Conservation (phyloP, 352 stramenopile species). For the Phytophthora nicotianae region DNA sequence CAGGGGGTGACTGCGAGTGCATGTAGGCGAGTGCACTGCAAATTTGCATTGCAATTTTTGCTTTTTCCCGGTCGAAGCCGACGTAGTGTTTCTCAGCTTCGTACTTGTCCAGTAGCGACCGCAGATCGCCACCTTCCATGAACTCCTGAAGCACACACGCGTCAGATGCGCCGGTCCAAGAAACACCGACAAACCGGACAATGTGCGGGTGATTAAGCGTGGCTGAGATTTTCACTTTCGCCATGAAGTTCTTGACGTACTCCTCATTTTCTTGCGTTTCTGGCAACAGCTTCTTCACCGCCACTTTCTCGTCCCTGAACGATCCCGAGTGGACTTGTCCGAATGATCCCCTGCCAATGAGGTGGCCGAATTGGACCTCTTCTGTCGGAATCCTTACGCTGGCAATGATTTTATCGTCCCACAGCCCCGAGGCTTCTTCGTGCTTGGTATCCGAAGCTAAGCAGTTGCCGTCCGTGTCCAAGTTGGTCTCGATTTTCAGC, state of each 20-base stretch:
- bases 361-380: constrained; percentile 31
- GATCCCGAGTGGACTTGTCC: constrained; percentile 42
- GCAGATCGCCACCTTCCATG: constrained; percentile 43
- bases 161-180: constrained; percentile 43
- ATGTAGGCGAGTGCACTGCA: constrained; percentile 37
- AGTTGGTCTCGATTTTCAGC: constrained; percentile 32
- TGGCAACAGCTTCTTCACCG: constrained; percentile 45
- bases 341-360: constrained; percentile 38
- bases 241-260: constrained; percentile 42
- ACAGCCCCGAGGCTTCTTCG: constrained; percentile 13
- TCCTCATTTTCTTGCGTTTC: constrained; percentile 10
- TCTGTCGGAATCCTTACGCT: constrained; percentile 36
- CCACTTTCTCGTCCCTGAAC: constrained; percentile 41
- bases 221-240: constrained; percentile 49
- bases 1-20: constrained; percentile 30
- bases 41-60: constrained; percentile 42
- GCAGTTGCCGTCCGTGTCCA: constrained; percentile 14
- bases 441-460: constrained; percentile 5
- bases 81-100: constrained; percentile 12
- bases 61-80: constrained; percentile 46
- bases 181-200: constrained; percentile 54
- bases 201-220: constrained; percentile 54
- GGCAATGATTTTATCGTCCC: constrained; percentile 17
- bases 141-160: constrained; percentile 48
- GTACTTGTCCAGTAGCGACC: constrained; percentile 35